A percentile compares a stretch with the other conserved stretches of the same genome.
Conservation (phyloP, 495 filamentous ascomycete species). For the Penicillium macrosclerotiorum region DNA sequence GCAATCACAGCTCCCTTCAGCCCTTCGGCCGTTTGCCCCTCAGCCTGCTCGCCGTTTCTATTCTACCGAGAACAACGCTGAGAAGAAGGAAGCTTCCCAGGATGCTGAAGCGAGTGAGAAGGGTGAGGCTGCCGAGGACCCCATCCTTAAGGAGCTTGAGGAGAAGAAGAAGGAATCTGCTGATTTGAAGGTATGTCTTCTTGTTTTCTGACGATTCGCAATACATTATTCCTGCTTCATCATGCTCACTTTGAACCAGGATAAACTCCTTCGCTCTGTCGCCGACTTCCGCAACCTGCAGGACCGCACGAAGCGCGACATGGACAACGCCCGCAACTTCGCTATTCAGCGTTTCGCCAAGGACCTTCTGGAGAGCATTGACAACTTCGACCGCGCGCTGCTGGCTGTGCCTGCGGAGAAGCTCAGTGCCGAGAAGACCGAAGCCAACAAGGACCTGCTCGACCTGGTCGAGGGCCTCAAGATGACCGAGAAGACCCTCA, state of each 20-base stretch:
- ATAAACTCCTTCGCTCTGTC: conserved; percentile 86
- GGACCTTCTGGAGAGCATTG: conserved; percentile 89
- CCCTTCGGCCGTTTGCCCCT: conserved; percentile 29
- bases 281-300: conserved; percentile 98
- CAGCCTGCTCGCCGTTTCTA: conserved; percentile 34
- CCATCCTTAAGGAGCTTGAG: conserved; percentile 66
- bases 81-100: conserved; percentile 24
- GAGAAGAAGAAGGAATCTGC: conserved; percentile 77
- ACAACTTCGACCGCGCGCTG: conserved; percentile 95
- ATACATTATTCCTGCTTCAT: neutral
- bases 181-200: conserved; percentile 73
- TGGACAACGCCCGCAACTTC: conserved; percentile 81
- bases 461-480: conserved; percentile 84
- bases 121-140: conserved; percentile 48
- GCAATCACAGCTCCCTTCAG: conserved; percentile 32
- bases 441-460: conserved; percentile 62
- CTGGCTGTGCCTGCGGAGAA: conserved; percentile 71
- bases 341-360: conserved; percentile 93
- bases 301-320: conserved; percentile 88
- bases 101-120: conserved; percentile 32
- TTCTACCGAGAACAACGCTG: conserved; percentile 37
- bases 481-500: conserved; percentile 89
- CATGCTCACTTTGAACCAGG: conserved; percentile 49
- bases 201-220: neutral
- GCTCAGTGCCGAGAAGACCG: conserved; percentile 48